Evolutionary conservation across 2,329 filamentous ascomycete species (phyloP).

Genomic region (Cladosporium sp.): DNA sequence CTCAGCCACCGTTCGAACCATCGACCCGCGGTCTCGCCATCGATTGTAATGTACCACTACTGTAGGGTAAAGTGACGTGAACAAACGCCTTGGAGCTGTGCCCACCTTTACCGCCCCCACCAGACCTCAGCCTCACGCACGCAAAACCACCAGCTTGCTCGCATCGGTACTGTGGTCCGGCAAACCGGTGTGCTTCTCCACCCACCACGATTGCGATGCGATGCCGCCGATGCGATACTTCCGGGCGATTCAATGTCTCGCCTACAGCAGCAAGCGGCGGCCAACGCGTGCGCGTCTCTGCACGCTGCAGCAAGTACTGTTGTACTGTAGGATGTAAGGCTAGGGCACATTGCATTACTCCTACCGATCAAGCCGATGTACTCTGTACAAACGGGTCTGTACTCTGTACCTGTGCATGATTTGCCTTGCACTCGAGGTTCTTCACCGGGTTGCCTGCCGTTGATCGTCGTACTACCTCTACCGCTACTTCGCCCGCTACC

Average conservation of each 20-base stretch:
- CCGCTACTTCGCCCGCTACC: neutral
- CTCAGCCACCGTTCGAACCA: neutral
- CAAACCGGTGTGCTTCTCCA: neutral
- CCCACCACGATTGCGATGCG: neutral
- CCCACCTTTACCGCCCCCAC: conserved; percentile 1
- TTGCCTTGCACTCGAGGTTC: neutral
- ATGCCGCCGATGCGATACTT: neutral
- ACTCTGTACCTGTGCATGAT: neutral
- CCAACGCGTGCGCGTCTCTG: neutral
- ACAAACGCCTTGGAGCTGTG: neutral
- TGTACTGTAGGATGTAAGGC: neutral
- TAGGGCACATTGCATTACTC: neutral
- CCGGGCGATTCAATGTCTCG: neutral
- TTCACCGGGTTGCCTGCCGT: neutral
- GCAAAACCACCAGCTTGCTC: neutral
- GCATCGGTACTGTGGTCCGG: neutral
- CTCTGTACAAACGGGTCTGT: too few relatives aligned
- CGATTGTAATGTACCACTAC: neutral
- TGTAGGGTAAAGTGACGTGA: neutral
- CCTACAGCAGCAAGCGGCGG: neutral
- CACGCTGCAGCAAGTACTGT: too few relatives aligned
- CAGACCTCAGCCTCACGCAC: conserved; percentile 10
- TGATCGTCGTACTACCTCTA: conserved; percentile 2
- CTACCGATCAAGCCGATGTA: neutral
- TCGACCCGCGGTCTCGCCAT: neutral